Conservation (phyloP, 108 stramenopile genomes). For the Bacterosira constricta region DNA sequence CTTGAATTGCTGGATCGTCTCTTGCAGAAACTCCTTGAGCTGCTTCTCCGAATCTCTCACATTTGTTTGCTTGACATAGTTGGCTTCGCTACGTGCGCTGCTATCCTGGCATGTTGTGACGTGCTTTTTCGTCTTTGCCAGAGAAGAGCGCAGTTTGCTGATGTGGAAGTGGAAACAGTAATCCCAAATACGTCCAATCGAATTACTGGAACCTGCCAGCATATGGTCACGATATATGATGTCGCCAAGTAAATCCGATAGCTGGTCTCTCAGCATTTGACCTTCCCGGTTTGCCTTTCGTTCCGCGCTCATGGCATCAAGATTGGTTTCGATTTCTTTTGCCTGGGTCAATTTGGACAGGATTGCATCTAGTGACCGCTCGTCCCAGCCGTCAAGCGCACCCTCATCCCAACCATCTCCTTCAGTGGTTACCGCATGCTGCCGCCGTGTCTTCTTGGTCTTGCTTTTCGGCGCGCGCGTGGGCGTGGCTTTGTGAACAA, state of each 20-base stretch:
- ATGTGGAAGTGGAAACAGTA: constrained; percentile 79
- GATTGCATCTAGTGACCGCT: too few relatives aligned
- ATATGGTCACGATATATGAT: constrained; percentile 61
- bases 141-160: constrained; percentile 42
- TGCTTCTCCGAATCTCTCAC: constrained; percentile 31
- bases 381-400: too few relatives aligned
- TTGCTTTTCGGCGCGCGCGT: too few relatives aligned
- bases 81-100: too few relatives aligned
- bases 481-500: too few relatives aligned
- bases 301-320: constrained; percentile 7
- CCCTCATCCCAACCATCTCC: too few relatives aligned
- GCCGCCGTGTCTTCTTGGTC: too few relatives aligned
- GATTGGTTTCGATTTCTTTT: constrained; percentile 16
- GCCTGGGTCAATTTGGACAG: constrained; percentile 27
- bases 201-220: constrained; percentile 50
- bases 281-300: constrained; percentile 25
- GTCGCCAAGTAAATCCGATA: constrained; percentile 73
- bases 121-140: constrained; percentile 50
- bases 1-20: constrained; percentile 68
- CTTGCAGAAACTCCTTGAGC: constrained; percentile 58
- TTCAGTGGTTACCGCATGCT: too few relatives aligned
- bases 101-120: constrained; percentile 32
- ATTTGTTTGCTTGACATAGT: too few relatives aligned
- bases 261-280: constrained; percentile 41
- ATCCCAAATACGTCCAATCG: constrained; percentile 67